Evolutionary conservation across 441 rosid species (phyloP).

Genomic region (Pelargonium australe): DNA sequence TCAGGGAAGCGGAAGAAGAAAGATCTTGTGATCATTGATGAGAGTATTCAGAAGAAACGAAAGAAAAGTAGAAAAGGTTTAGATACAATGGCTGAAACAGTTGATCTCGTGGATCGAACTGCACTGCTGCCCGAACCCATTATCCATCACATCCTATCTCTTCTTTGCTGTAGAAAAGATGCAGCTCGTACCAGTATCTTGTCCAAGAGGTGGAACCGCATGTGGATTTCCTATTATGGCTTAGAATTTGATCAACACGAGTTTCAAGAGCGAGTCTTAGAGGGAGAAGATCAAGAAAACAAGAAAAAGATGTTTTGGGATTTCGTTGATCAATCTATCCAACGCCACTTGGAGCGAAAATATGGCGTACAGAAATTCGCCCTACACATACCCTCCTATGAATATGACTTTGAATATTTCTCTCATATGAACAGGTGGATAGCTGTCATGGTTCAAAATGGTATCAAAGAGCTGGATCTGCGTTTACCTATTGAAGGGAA

Average conservation of each 20-base stretch:
- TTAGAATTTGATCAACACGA: conserved; percentile 29
- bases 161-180: conserved; percentile 28
- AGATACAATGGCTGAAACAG: conserved; percentile 12
- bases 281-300: conserved; percentile 7
- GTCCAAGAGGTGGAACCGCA: conserved; percentile 33
- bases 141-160: conserved; percentile 26
- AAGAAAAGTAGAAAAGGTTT: conserved; percentile 17
- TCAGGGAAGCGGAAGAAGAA: conserved; percentile 19
- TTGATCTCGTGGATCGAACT: conserved; percentile 21
- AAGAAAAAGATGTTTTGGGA: conserved; percentile 15
- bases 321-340: conserved; percentile 23
- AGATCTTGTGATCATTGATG: conserved; percentile 9
- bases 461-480: conserved; percentile 27
- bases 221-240: conserved; percentile 23
- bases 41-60: conserved; percentile 11
- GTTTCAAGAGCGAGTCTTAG: conserved; percentile 13
- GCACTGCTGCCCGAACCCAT: conserved; percentile 30
- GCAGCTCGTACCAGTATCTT: conserved; percentile 27
- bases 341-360: conserved; percentile 17
- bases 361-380: conserved; percentile 19
- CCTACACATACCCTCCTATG: conserved; percentile 23
- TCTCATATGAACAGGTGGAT: conserved; percentile 22
- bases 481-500: conserved; percentile 11
- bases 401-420: background rate
- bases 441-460: conserved; percentile 14